Conservation (phyloP, 1,284 basidiomycete genomes). For the Takashimella koratensis region DNA sequence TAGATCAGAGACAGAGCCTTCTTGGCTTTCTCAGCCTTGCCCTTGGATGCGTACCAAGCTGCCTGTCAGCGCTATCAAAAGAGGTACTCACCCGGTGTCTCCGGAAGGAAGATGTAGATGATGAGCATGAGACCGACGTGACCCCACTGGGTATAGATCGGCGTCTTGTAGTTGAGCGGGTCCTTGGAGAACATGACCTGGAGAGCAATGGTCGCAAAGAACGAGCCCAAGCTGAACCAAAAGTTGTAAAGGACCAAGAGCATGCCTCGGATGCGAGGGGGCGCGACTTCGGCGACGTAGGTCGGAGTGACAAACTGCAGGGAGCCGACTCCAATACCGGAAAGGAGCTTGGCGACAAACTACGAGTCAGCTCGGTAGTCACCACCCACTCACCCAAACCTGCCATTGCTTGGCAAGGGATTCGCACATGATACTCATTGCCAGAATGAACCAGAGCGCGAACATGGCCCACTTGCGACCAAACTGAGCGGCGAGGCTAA, state of each 20-base stretch:
- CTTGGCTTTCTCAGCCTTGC: constrained; percentile 19
- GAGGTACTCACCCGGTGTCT: not conserved
- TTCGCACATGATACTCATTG: constrained; percentile 17
- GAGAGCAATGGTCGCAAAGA: constrained; percentile 23
- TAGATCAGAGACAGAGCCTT: constrained; percentile 19
- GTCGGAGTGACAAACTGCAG: constrained; percentile 32
- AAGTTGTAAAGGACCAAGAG: constrained; percentile 24
- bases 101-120: constrained; percentile 2
- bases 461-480: constrained; percentile 29
- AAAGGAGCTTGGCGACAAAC: constrained; percentile 29
- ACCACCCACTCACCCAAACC: constrained; percentile 8
- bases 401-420: constrained; percentile 21
- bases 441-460: constrained; percentile 24
- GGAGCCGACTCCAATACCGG: constrained; percentile 29
- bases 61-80: not conserved
- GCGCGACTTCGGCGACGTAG: constrained; percentile 31
- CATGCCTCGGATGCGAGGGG: constrained; percentile 27
- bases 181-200: constrained; percentile 17
- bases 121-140: constrained; percentile 14
- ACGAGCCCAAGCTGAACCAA: constrained; percentile 21
- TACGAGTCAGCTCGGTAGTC: not conserved
- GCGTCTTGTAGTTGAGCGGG: constrained; percentile 21
- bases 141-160: constrained; percentile 27
- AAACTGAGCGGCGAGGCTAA: constrained; percentile 17
- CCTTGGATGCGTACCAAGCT: constrained; percentile 25